Evolutionary conservation across 495 filamentous ascomycete genomes (phyloP).

Genomic region (Wilcoxina mikolae): DNA sequence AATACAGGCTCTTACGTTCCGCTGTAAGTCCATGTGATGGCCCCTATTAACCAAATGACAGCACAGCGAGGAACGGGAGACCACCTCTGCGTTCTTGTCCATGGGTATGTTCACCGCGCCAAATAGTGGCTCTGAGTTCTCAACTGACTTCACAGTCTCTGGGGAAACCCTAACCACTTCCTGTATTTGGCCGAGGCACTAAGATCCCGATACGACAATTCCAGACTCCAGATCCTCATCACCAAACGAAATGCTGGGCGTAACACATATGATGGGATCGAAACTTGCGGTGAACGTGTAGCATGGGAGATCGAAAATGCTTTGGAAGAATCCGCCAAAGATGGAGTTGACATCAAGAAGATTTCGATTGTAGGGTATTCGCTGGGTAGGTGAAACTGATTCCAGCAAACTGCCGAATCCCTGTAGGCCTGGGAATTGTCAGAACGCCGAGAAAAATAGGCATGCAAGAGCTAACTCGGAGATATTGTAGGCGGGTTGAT

Average conservation of each 20-base stretch:
- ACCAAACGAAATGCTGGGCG: conserved; percentile 65
- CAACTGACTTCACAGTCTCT: conserved; percentile 13
- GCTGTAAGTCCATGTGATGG: no score
- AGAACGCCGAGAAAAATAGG: no score
- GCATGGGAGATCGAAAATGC: conserved; percentile 76
- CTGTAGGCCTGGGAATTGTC: no score
- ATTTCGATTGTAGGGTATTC: conserved; percentile 82
- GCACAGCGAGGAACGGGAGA: conserved; percentile 30
- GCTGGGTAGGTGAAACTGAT: conserved; percentile 47
- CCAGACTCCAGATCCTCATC: conserved; percentile 55
- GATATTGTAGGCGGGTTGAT: conserved; percentile 47
- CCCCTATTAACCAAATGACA: no score
- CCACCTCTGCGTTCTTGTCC: conserved; percentile 88
- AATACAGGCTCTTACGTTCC: no score
- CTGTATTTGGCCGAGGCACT: conserved; percentile 53
- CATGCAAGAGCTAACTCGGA: no score
- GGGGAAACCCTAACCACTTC: conserved; percentile 84
- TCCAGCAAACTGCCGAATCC: no score
- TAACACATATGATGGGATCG: conserved; percentile 90
- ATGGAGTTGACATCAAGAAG: conserved; percentile 57
- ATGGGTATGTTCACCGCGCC: conserved; percentile 49
- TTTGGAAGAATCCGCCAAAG: conserved; percentile 45
- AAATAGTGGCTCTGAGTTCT: not conserved
- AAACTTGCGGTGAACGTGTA: conserved; percentile 76
- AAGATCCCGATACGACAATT: conserved; percentile 46